Evolutionary conservation across 768 basidiomycete species (phyloP), one percentile per base, ranked within the genome.

Genomic region (Rhizopogon vinicolor): DNA sequence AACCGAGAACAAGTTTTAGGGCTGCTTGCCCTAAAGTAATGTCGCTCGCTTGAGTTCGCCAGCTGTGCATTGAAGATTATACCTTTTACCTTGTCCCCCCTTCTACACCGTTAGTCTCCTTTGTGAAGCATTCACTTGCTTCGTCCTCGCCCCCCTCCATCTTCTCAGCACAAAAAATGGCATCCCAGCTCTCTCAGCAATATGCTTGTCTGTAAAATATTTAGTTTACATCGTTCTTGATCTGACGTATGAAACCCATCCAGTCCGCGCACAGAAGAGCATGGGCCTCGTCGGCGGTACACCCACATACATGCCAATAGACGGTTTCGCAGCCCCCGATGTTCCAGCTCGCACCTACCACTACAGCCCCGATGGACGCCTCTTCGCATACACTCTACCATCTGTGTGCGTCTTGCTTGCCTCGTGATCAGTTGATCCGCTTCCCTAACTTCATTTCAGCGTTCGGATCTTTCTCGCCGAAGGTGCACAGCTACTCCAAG

Each of bases 251-350:
- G 49, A 43, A 63, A 49, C 33, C 35, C 51, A 25, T 58, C 10
- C 64, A 95, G 93, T 85, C 78, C 92, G 96, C 70, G 91, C 95
- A 43, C 95, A 97, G 82, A 98, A 97, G 83, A 80, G 83, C 57
- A 77, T 96, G 52, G 92, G 91, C 62, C 83, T 98, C 64, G 83
- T 94, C 66, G 80, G 85, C 58, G 92, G 90, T 49, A 79, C 86
- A 9, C 93, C 96, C 46, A 78, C 82, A 64, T 98, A 93, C 68
- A 65, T 74, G 19, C 72, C 84, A 16, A 72, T 91, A 22, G 73
- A 83, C 58, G 82, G 80, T 42, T 91, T 89, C 62, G 70, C 72
- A 55, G 77, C 73, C 35, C 89, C 90, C 44, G 88, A 90, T 43
- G 82, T 79, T 28, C 76, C 91, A 54, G 85, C 86, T 41, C 82